Percentiles rank a stretch among this genome's conserved stretches.
These are phyloP conservation scores for Picea mariana DNA, from an alignment of 83 land plant genomes.

Conservation along the genomic window DNA sequence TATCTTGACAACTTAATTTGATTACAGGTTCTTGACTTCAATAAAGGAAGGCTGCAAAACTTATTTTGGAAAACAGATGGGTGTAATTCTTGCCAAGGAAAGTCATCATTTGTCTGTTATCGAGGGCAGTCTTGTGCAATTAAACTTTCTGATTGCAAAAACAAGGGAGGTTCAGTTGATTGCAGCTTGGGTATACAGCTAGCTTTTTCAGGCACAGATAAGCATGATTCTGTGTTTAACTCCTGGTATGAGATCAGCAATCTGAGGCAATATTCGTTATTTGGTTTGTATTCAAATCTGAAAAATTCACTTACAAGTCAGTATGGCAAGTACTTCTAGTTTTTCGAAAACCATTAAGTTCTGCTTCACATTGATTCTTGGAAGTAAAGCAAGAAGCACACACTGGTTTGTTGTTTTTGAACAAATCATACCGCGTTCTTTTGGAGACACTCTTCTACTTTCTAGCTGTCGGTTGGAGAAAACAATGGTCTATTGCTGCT, in stretches of 20 bases:
- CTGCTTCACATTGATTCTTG: no score
- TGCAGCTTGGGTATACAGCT: slow-evolving; percentile 82
- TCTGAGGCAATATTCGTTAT: slow-evolving; percentile 80
- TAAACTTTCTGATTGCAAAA: slow-evolving; percentile 49
- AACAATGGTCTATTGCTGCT: no score
- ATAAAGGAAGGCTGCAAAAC: slow-evolving; percentile 76
- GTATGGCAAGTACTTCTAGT: slow-evolving; percentile 53
- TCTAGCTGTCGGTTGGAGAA: no score
- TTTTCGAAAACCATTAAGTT: no score
- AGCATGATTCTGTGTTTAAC: slow-evolving; percentile 68
- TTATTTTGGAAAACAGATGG: slow-evolving; percentile 89
- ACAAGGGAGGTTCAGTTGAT: slow-evolving; percentile 59
- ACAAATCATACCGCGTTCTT: no score
- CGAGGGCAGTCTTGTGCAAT: slow-evolving; percentile 72
- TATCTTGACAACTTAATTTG: background rate
- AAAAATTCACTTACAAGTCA: slow-evolving; percentile 61
- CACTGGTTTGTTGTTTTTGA: no score
- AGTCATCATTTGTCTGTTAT: slow-evolving; percentile 62
- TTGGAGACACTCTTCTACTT: no score
- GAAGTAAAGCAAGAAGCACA: no score
- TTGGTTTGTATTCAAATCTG: slow-evolving; percentile 68
- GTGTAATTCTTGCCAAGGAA: slow-evolving; percentile 74
- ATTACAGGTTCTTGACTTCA: slow-evolving; percentile 75
- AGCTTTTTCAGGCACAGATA: slow-evolving; percentile 90
- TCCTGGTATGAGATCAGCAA: slow-evolving; percentile 91